phyloP scores from a whole-genome alignment of 768 basidiomycete species.

The Exidia glandulosa region DNA sequence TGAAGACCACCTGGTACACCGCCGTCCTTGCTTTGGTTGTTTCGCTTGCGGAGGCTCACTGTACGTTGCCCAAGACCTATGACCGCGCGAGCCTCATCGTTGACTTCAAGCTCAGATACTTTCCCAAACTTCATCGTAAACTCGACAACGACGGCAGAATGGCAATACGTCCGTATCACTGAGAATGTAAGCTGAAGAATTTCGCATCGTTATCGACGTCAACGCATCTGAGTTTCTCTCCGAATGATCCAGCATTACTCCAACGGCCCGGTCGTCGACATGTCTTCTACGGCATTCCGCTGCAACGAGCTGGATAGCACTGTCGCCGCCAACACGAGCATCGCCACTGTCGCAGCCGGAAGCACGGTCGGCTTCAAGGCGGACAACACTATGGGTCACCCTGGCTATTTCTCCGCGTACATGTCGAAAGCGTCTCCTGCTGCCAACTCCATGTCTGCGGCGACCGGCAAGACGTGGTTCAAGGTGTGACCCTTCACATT shows the following conservation, averaged over 20 bases:
- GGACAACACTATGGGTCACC: slow-evolving; percentile 8
- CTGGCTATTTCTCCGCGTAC: slow-evolving; percentile 9
- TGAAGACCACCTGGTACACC: too few relatives aligned
- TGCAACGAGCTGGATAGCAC: slow-evolving; percentile 21
- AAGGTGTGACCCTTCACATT: too few relatives aligned
- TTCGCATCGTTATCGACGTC: not conserved
- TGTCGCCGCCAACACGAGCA: slow-evolving; percentile 14
- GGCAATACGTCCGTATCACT: slow-evolving; percentile 21
- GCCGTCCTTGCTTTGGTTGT: too few relatives aligned
- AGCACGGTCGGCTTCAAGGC: slow-evolving; percentile 17
- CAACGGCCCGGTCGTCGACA: slow-evolving; percentile 16
- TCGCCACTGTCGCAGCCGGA: slow-evolving; percentile 18
- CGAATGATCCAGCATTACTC: not conserved
- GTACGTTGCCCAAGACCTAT: too few relatives aligned
- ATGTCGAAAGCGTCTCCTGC: slow-evolving; percentile 10
- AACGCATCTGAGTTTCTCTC: not conserved
- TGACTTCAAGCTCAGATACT: too few relatives aligned
- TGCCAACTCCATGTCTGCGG: slow-evolving; percentile 9
- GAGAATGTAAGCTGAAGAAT: slow-evolving; percentile 21
- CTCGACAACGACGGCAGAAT: slow-evolving; percentile 16
- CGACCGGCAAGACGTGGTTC: slow-evolving; percentile 11
- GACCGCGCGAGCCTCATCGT: too few relatives aligned
- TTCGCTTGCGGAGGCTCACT: too few relatives aligned
- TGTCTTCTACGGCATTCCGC: slow-evolving; percentile 19
- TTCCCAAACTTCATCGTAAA: slow-evolving; percentile 20